Percentiles rank a stretch among this genome's conserved stretches.
Evolutionary conservation across 1,284 basidiomycete genomes (phyloP).

Genomic region (Boletus subluridellus): DNA sequence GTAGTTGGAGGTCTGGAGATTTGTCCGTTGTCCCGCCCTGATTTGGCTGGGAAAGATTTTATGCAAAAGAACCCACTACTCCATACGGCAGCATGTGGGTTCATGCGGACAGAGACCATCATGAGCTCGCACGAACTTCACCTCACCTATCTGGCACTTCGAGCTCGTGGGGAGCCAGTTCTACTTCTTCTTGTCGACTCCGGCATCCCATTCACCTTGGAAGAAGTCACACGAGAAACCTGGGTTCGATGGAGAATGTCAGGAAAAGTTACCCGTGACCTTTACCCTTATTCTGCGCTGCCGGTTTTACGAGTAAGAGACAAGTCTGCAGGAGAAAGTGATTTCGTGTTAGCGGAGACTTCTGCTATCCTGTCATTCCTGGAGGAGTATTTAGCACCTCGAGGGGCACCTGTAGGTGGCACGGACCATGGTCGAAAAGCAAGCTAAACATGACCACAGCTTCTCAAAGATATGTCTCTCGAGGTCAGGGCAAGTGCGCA

Average conservation of each 20-base stretch:
- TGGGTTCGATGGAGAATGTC: constrained; percentile 20
- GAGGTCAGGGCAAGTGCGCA: constrained; percentile 15
- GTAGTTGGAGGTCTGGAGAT: background rate
- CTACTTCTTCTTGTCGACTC: constrained; percentile 28
- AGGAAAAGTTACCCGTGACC: constrained; percentile 16
- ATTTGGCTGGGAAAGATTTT: background rate
- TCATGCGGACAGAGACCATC: background rate
- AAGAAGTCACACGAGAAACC: constrained; percentile 12
- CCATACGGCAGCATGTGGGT: background rate
- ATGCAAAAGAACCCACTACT: background rate
- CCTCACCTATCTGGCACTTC: constrained; percentile 22
- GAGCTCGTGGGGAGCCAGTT: constrained; percentile 28
- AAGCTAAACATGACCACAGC: constrained; percentile 14
- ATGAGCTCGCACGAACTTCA: constrained; percentile 20
- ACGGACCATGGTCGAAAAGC: background rate
- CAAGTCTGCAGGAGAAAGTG: constrained; percentile 6
- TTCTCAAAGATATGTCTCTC: constrained; percentile 20
- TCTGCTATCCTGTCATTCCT: constrained; percentile 25
- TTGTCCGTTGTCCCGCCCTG: background rate
- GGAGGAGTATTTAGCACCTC: constrained; percentile 19
- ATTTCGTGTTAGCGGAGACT: constrained; percentile 26
- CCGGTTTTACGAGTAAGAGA: constrained; percentile 25
- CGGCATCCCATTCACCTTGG: constrained; percentile 20
- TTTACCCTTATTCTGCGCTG: constrained; percentile 25
- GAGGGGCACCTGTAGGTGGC: constrained; percentile 15